Evolutionary conservation across 2,329 filamentous ascomycete genomes (phyloP), one percentile per base, ranked within the genome.

Genomic region (Penicillium rolfsii): DNA sequence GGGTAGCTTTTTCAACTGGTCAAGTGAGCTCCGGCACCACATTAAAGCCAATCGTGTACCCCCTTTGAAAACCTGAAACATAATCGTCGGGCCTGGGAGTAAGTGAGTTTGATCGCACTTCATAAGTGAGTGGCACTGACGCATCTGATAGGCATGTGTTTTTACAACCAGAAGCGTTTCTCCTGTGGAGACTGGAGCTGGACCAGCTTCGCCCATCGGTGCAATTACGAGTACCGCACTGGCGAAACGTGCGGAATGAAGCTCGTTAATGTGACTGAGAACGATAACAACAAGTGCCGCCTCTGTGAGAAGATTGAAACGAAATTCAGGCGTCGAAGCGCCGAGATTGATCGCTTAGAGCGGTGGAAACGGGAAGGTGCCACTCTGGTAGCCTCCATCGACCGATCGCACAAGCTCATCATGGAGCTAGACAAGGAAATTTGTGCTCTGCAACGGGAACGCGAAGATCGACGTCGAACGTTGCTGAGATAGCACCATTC

Each of bases 201-300:
- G 93, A 91, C 91, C 67, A 90, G 89, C 80, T 97, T 97, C 82
- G 88, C 91, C 67, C 87, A 93, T 78, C 93, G 96, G 76, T 98
- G 94, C 84, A 89, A 90, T 78, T 93, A 92, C 79, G 94, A 97
- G 77, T 96, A 96, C 81, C 91, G 94, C 67, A 97, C 91, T 68
- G 94, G 94, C 72, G 94, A 98, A 83, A 97, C 94, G 40, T 98
- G 94, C 80, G 94, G 94, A 64, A 89, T 97, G 81, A 96, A 92
- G 80, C 86, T 97, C 66, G 89, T 97, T 73, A 93, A 90, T 81
- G 82, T 87, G 69, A 93, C 91, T 28, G 83, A 86, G 65, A 81
- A 82, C 61, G 83, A 89, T 57, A 70, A 76, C 46, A 85, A 85
- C 58, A 85, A 87, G 70, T 98, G 94, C 83, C 91, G 90, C 75